Conservation (phyloP, 768 basidiomycete genomes). For the Galerina marginata region DNA sequence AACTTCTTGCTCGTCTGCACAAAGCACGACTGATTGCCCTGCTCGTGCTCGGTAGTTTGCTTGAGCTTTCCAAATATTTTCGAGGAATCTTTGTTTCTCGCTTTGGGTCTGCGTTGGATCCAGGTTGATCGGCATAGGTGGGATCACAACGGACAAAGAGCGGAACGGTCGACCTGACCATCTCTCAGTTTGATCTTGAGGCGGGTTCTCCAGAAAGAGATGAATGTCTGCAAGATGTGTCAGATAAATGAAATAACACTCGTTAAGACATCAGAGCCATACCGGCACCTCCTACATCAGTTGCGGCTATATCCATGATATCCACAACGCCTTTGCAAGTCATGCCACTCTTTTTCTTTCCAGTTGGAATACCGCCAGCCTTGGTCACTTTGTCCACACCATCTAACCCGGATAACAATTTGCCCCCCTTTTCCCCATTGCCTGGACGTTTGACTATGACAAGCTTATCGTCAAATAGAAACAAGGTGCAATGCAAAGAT, state of each 20-base stretch:
- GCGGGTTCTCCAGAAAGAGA: conserved; percentile 82
- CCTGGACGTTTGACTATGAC: conserved; percentile 87
- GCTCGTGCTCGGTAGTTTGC: conserved; percentile 76
- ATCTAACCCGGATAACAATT: conserved; percentile 75
- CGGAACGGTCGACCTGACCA: conserved; percentile 92
- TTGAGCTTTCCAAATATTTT: conserved; percentile 90
- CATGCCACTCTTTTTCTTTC: conserved; percentile 81
- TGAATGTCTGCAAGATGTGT: conserved; percentile 70
- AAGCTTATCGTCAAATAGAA: conserved; percentile 94
- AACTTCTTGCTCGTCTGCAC: conserved; percentile 77
- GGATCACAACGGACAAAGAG: conserved; percentile 75
- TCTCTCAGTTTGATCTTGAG: conserved; percentile 79
- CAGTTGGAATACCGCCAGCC: conserved; percentile 61
- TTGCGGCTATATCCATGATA: conserved; percentile 80
- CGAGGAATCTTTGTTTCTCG: conserved; percentile 84
- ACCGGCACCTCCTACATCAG: conserved; percentile 89
- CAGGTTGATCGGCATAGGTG: conserved; percentile 67
- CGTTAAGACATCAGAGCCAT: conserved; percentile 29
- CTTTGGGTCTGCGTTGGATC: conserved; percentile 66
- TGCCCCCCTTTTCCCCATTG: conserved; percentile 77
- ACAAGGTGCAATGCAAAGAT: conserved; percentile 82
- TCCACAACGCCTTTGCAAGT: conserved; percentile 86
- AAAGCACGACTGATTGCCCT: conserved; percentile 75
- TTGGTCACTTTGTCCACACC: conserved; percentile 77
- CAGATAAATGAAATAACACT: neutral